Percentiles rank a stretch among this genome's conserved stretches.
Conservation (phyloP, 805 yeast species). For the Komagataella mondaviorum region DNA sequence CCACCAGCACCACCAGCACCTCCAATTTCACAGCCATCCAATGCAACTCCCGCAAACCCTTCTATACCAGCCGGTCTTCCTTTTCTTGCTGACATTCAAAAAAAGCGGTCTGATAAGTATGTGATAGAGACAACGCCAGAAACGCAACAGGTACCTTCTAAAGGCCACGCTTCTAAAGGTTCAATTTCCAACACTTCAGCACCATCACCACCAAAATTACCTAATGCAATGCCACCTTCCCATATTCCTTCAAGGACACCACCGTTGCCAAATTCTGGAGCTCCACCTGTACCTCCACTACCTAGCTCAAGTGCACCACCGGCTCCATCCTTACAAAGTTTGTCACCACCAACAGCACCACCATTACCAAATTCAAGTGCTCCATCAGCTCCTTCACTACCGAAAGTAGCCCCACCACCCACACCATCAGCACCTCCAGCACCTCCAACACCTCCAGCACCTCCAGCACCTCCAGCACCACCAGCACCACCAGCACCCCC, state of each 20-base stretch:
- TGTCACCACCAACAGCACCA: conserved; percentile 12
- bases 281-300: conserved; percentile 14
- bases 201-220: conserved; percentile 2
- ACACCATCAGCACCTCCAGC: conserved; percentile 10
- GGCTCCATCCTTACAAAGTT: conserved; percentile 8
- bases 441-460: conserved; percentile 3
- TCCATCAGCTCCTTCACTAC: conserved; percentile 8
- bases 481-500: conserved; percentile 9
- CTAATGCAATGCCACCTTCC: not conserved
- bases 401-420: conserved; percentile 8
- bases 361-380: conserved; percentile 12
- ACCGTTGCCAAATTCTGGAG: conserved; percentile 8
- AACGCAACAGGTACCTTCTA: conserved; percentile 9
- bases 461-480: conserved; percentile 5
- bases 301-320: conserved; percentile 6
- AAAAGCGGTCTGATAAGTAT: conserved; percentile 34
- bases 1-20: conserved; percentile 6
- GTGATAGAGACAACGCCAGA: conserved; percentile 26
- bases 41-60: conserved; percentile 9
- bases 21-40: conserved; percentile 2
- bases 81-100: conserved; percentile 43
- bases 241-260: conserved; percentile 1
- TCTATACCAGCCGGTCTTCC: conserved; percentile 23
- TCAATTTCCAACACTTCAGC: conserved; percentile 8
- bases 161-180: conserved; percentile 5